Evolutionary conservation across 805 yeast genomes (phyloP), one percentile per base, ranked within the genome.

Genomic region (Metschnikowia rubicola): DNA sequence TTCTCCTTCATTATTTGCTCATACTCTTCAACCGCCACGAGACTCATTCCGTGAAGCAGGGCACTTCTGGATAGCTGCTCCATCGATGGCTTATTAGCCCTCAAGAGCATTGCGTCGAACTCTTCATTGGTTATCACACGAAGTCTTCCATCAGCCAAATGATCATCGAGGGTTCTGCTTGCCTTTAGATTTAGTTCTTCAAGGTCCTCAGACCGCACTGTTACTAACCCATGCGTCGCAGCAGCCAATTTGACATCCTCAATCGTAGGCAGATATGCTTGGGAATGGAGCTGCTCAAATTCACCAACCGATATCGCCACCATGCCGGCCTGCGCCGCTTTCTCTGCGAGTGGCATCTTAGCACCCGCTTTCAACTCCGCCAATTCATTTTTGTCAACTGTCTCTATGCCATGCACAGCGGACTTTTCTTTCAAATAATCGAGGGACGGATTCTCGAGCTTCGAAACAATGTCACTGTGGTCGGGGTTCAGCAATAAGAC

Each of bases 1-100:
- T 33, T 19, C 2, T 37, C 29, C 3, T 36, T 37, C 41, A 54
- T 52, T 41, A 66, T 37, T 9, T 46, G 37, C 4, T 43, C 47
- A 12, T 52, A 43, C 11, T 64, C 70, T 47, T 67, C 72, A 1
- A 33, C 35, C 5, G 68, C 50, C 3, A 65, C 35, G 21, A 67
- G 58, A 12, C 52, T 54, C 43, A 67, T 51, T 0, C 74, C 74
- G 44, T 61, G 58, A 2, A 49, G 51, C 1, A 48, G 44, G 3
- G 74, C 73, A 29, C 51, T 55, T 1, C 54, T 43, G 12, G 53
- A 47, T 12, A 71, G 57, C 30, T 56, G 52, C 29, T 62, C 66
- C 32, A 66, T 46, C 0, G 67, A 53, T 7, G 70, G 71, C 30
- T 48, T 55, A 33, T 54, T 50, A 12, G 58, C 56, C 15, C 33